A percentile compares a stretch with the other conserved stretches of the same genome.
Conservation (phyloP, 2,329 filamentous ascomycete genomes). For the Ophioceras dolichostomum region DNA sequence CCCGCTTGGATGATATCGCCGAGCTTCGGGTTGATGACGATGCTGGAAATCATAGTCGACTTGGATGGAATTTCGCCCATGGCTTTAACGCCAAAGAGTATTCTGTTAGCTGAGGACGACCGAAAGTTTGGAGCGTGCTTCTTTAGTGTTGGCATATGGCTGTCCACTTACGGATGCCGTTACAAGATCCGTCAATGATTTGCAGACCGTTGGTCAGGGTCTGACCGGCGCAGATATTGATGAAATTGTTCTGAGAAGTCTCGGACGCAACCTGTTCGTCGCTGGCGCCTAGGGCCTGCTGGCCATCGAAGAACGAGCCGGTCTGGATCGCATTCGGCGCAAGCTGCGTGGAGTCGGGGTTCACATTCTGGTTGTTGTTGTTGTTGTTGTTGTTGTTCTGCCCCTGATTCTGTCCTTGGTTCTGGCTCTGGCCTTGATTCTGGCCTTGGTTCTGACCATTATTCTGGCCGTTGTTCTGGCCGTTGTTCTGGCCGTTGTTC, state of each 20-base stretch:
- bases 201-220: slow-evolving; percentile 50
- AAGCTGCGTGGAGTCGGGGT: slow-evolving; percentile 13
- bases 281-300: slow-evolving; percentile 16
- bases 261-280: slow-evolving; percentile 15
- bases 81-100: too few species aligned
- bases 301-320: slow-evolving; percentile 21
- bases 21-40: slow-evolving; percentile 38
- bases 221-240: slow-evolving; percentile 46
- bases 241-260: slow-evolving; percentile 38
- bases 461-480: slow-evolving; percentile 4
- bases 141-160: too few species aligned
- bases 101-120: too few species aligned
- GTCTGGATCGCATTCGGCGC: slow-evolving; percentile 17
- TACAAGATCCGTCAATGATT: slow-evolving; percentile 45
- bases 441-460: background rate
- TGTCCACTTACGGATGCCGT: slow-evolving; percentile 40
- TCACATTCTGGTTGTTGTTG: slow-evolving; percentile 6
- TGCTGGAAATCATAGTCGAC: slow-evolving; percentile 41
- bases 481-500: slow-evolving; percentile 1
- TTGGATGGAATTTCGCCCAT: slow-evolving; percentile 48
- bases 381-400: background rate
- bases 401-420: slow-evolving; percentile 1
- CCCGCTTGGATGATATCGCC: slow-evolving; percentile 33
- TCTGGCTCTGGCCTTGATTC: background rate
- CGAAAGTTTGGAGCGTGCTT: too few species aligned